phyloP scores from a whole-genome alignment of 2,329 filamentous ascomycete species.

The Bipolaris zeicola region DNA sequence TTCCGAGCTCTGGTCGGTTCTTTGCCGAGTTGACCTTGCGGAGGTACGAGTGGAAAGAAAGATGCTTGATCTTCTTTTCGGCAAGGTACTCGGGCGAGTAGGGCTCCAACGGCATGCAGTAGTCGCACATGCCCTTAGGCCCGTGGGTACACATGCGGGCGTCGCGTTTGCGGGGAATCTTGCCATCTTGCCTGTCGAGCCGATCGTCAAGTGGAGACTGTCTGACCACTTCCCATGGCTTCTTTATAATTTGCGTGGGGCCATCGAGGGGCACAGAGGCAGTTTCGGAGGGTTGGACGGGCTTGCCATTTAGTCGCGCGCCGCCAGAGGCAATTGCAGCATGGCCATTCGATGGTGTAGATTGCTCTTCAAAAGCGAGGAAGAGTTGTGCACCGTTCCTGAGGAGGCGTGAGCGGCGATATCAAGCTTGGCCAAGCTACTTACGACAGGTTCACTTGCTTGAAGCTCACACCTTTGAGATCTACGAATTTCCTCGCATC shows the following conservation, averaged over 20 bases:
- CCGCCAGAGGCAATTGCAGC: conserved; percentile 45
- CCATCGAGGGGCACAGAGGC: conserved; percentile 65
- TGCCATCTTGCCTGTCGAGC: conserved; percentile 86
- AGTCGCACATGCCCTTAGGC: conserved; percentile 98
- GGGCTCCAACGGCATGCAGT: conserved; percentile 95
- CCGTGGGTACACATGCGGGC: conserved; percentile 92
- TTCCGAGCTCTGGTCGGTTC: conserved; percentile 92
- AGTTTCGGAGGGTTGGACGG: conserved; percentile 71
- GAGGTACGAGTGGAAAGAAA: conserved; percentile 93
- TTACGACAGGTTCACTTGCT: conserved; percentile 64
- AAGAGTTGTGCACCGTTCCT: conserved; percentile 94
- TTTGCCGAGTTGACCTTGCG: conserved; percentile 95
- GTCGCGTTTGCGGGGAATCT: conserved; percentile 77
- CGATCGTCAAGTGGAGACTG: conserved; percentile 87
- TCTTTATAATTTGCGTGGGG: conserved; percentile 70
- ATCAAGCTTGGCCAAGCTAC: conserved; percentile 19
- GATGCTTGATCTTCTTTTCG: conserved; percentile 98
- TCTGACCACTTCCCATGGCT: conserved; percentile 89
- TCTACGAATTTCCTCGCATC: conserved; percentile 60
- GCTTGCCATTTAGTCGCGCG: conserved; percentile 78
- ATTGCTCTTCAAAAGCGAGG: conserved; percentile 73
- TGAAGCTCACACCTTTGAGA: conserved; percentile 61
- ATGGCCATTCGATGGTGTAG: conserved; percentile 57
- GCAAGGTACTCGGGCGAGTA: conserved; percentile 87
- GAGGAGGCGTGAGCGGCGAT: conserved; percentile 23